phyloP scores from a whole-genome alignment of 108 stramenopile species.

The Mayamaea pseudoterrestris region DNA sequence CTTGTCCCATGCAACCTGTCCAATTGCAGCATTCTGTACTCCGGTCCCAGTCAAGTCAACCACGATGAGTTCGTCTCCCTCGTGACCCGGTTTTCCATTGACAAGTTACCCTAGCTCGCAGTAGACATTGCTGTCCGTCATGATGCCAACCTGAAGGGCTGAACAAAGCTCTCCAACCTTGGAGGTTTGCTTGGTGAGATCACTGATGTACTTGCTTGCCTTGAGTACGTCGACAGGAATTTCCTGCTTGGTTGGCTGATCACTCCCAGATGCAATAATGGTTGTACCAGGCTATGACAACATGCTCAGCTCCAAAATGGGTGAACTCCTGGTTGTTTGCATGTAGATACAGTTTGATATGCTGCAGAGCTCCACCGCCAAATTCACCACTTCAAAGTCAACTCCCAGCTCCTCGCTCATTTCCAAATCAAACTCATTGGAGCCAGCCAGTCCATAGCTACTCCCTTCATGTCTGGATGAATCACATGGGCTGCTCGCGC shows the following conservation, averaged over 20 bases:
- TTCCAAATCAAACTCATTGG: conserved; percentile 56
- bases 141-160: conserved; percentile 70
- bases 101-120: conserved; percentile 89
- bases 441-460: conserved; percentile 66
- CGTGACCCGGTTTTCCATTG: conserved; percentile 83
- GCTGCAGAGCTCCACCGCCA: conserved; percentile 61
- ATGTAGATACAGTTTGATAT: conserved; percentile 77
- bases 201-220: conserved; percentile 71
- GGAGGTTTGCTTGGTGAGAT: conserved; percentile 83
- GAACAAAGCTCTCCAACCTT: conserved; percentile 84
- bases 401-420: conserved; percentile 77
- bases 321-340: conserved; percentile 67
- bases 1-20: conserved; percentile 81
- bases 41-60: conserved; percentile 94
- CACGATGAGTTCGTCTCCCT: conserved; percentile 88
- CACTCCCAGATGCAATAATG: conserved; percentile 86
- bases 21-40: conserved; percentile 87
- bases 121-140: conserved; percentile 87
- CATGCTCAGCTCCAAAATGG: conserved; percentile 73
- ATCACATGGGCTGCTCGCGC: conserved; percentile 75
- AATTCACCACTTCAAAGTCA: conserved; percentile 57
- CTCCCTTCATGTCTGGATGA: conserved; percentile 59
- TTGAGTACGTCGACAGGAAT: conserved; percentile 79
- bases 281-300: conserved; percentile 77
- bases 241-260: conserved; percentile 92